A percentile compares a stretch with the other conserved stretches of the same genome.
phyloP scores from a whole-genome alignment of 139 green algal species.

The Micractinium conductrix region DNA sequence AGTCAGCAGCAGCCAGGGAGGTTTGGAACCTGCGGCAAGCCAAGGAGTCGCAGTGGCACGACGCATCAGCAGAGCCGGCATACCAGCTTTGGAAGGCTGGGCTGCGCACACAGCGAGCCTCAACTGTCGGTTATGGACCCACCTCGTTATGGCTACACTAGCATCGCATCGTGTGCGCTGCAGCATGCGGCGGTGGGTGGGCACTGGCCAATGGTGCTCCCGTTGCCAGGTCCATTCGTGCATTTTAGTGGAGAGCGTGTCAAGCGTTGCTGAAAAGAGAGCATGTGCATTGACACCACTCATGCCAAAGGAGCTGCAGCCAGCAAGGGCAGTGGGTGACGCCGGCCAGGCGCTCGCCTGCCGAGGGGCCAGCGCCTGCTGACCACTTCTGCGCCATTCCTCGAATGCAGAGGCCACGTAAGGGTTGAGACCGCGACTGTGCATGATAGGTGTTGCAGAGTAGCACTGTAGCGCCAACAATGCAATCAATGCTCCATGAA shows the following conservation, averaged over 20 bases:
- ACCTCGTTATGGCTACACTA: too few species aligned
- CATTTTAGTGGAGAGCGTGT: not conserved
- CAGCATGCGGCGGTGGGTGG: slow-evolving; percentile 26
- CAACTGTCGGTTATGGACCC: too few species aligned
- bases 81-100: too few species aligned
- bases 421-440: slow-evolving; percentile 73
- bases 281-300: slow-evolving; percentile 54
- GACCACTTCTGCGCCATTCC: slow-evolving; percentile 1
- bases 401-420: slow-evolving; percentile 50
- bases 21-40: slow-evolving; percentile 15
- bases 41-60: not conserved
- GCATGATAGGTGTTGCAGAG: slow-evolving; percentile 45
- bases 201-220: slow-evolving; percentile 29
- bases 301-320: slow-evolving; percentile 53
- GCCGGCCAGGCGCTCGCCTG: too few species aligned
- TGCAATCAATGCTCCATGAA: slow-evolving; percentile 67
- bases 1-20: not conserved
- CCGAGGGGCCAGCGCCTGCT: too few species aligned
- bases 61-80: too few species aligned
- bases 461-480: slow-evolving; percentile 19
- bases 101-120: too few species aligned
- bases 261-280: slow-evolving; percentile 13
- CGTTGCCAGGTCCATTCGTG: slow-evolving; percentile 12
- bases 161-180: not conserved
- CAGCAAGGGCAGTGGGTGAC: not conserved